Percentiles rank a stretch among this genome's conserved stretches.
phyloP scores from a whole-genome alignment of 257 asterid genomes.

The Catharanthus roseus region DNA sequence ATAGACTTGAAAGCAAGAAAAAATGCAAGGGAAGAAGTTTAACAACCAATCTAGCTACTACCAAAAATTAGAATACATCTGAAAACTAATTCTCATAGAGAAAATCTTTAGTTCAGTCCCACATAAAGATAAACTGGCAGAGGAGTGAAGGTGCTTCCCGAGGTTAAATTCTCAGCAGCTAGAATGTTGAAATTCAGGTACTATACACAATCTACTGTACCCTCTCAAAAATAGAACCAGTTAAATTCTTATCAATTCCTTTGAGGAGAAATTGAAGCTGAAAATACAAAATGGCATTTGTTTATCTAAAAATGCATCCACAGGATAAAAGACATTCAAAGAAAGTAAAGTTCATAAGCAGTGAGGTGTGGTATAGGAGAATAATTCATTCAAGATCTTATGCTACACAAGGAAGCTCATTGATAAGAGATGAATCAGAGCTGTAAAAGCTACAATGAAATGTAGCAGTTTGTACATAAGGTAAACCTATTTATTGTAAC shows the following conservation, averaged over 20 bases:
- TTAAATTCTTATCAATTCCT: not conserved
- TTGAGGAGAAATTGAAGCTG: not conserved
- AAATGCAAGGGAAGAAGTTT: not conserved
- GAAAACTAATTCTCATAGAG: not conserved
- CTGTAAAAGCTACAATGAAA: not conserved
- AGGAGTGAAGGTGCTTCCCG: not conserved
- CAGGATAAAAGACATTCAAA: not conserved
- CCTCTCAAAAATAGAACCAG: not conserved
- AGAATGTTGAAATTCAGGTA: not conserved
- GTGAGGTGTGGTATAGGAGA: not conserved
- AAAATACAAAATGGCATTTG: not conserved
- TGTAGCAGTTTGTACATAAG: not conserved
- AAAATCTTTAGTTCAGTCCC: not conserved
- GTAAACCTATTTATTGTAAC: not conserved
- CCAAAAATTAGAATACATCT: slow-evolving; percentile 10
- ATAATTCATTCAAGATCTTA: not conserved
- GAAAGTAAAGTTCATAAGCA: not conserved
- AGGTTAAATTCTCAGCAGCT: not conserved
- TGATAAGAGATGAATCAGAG: not conserved
- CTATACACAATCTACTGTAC: not conserved
- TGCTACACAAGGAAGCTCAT: no score
- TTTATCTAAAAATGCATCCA: not conserved
- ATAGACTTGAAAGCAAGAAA: not conserved
- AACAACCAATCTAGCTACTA: not conserved
- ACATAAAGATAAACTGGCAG: not conserved